phyloP scores from a whole-genome alignment of 257 asterid species.

The Cynanchum wilfordii region DNA sequence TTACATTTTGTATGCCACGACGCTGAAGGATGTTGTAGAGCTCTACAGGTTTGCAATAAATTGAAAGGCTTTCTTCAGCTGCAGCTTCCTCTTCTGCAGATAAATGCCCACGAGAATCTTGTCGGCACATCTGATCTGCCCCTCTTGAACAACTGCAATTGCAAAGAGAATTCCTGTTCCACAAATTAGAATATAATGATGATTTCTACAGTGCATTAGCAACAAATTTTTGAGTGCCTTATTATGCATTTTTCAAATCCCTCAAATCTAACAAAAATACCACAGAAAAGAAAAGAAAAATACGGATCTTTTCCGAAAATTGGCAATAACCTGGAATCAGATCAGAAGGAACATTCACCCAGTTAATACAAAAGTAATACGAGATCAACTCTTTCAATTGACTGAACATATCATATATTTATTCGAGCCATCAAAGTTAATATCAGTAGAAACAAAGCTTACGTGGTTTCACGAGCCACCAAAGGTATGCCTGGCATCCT shows the following conservation, averaged over 20 bases:
- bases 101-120: constrained; percentile 75
- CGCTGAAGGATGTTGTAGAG: constrained; percentile 92
- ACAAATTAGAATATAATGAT: constrained; percentile 31
- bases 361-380: neutral
- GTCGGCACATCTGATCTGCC: constrained; percentile 89
- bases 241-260: constrained; percentile 19
- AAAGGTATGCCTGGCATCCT: constrained; percentile 96
- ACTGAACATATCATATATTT: neutral
- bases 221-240: constrained; percentile 23
- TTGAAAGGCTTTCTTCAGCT: constrained; percentile 91
- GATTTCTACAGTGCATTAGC: constrained; percentile 26
- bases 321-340: neutral
- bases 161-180: constrained; percentile 65
- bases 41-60: constrained; percentile 95
- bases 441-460: constrained; percentile 27
- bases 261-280: constrained; percentile 12
- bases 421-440: neutral
- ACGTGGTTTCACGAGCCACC: constrained; percentile 81
- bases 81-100: constrained; percentile 88
- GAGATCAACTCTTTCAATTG: neutral
- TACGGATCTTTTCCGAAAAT: neutral
- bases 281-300: neutral
- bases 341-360: constrained; percentile 4
- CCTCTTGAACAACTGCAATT: constrained; percentile 81
- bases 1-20: constrained; percentile 74